Conservation (phyloP, 179 eudicot genomes). For the Amaranthus tricolor region DNA sequence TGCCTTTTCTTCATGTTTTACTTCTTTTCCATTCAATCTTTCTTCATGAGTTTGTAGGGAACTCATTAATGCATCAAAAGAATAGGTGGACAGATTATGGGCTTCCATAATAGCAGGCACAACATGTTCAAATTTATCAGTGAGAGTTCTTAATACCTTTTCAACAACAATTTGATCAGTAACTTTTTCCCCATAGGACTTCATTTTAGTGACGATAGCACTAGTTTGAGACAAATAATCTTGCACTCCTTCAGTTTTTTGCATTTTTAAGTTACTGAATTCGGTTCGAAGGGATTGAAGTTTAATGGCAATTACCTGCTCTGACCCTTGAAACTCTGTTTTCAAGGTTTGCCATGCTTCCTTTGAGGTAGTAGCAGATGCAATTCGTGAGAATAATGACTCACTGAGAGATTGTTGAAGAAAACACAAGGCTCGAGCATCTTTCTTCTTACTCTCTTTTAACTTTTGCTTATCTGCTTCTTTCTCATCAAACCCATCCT, state of each 20-base stretch:
- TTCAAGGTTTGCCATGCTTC: neutral
- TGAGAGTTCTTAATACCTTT: neutral
- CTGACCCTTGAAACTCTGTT: neutral
- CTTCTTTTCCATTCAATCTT: neutral
- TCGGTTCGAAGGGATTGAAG: neutral
- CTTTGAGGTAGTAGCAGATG: neutral
- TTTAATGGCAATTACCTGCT: constrained; percentile 4
- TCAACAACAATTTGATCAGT: constrained; percentile 5
- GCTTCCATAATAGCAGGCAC: neutral
- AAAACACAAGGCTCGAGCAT: neutral
- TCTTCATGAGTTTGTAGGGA: neutral
- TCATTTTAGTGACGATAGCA: neutral
- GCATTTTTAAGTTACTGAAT: neutral
- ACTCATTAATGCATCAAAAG: constrained; percentile 6
- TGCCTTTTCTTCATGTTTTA: constrained; percentile 4
- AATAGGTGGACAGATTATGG: neutral
- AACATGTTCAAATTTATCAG: neutral
- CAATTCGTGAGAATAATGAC: neutral
- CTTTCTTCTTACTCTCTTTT: neutral
- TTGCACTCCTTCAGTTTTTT: neutral
- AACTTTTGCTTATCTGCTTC: neutral
- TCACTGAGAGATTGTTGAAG: neutral
- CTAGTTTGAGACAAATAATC: neutral
- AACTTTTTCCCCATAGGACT: neutral
- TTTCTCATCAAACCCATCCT: neutral